Evolutionary conservation across 805 yeast species (phyloP).

Genomic region (Yamadazyma philogaea): DNA sequence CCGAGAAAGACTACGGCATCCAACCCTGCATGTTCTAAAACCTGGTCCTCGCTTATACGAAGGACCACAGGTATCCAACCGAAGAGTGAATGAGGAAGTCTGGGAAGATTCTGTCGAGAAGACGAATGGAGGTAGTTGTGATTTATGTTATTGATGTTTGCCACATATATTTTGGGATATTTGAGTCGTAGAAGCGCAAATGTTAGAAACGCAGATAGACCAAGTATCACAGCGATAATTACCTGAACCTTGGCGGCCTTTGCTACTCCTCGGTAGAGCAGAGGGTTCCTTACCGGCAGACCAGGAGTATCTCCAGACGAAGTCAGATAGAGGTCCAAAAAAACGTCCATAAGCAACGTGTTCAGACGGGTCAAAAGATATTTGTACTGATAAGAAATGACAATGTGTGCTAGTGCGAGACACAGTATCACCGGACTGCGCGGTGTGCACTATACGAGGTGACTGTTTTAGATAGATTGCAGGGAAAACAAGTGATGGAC

Average conservation of each 20-base stretch:
- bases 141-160: slow-evolving; percentile 57
- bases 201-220: slow-evolving; percentile 60
- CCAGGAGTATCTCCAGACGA: not conserved
- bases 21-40: slow-evolving; percentile 85
- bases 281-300: slow-evolving; percentile 14
- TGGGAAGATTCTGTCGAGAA: slow-evolving; percentile 53
- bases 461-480: too few relatives aligned
- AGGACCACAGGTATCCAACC: slow-evolving; percentile 78
- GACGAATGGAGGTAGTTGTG: slow-evolving; percentile 40
- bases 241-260: slow-evolving; percentile 78
- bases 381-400: not conserved
- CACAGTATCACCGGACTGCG: too few relatives aligned
- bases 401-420: not conserved
- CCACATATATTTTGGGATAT: slow-evolving; percentile 82
- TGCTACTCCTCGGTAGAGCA: slow-evolving; percentile 19
- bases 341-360: not conserved
- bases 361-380: too few relatives aligned
- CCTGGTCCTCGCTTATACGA: slow-evolving; percentile 65
- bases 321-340: not conserved
- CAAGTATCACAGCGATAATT: slow-evolving; percentile 64
- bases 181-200: slow-evolving; percentile 70
- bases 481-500: too few relatives aligned
- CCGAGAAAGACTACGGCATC: slow-evolving; percentile 92
- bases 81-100: slow-evolving; percentile 58
- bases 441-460: too few relatives aligned